These are phyloP conservation scores for Phytophthora multivora DNA, from an alignment of 352 stramenopile genomes.

Conservation along the genomic window DNA sequence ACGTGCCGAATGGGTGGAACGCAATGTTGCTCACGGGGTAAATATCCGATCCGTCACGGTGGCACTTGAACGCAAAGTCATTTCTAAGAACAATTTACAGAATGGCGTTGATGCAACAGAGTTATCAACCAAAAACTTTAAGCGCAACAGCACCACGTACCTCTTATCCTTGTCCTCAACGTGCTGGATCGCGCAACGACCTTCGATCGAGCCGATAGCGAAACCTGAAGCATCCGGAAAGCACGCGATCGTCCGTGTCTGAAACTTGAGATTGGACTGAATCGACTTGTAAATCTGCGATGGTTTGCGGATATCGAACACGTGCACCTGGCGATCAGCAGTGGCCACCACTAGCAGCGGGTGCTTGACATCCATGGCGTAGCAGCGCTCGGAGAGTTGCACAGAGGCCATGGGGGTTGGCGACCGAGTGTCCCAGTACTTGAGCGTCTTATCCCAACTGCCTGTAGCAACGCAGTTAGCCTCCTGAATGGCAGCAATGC, in stretches of 20 bases:
- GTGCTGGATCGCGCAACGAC: slow-evolving; percentile 91
- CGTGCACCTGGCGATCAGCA: slow-evolving; percentile 89
- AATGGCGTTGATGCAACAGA: slow-evolving; percentile 8
- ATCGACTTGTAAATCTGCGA: slow-evolving; percentile 90
- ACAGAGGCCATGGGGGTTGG: slow-evolving; percentile 89
- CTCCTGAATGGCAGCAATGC: slow-evolving; percentile 83
- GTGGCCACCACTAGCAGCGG: slow-evolving; percentile 95
- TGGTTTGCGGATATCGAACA: slow-evolving; percentile 87
- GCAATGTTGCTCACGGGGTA: slow-evolving; percentile 90
- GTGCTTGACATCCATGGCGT: slow-evolving; percentile 94
- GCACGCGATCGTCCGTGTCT: slow-evolving; percentile 87
- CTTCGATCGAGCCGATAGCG: slow-evolving; percentile 91
- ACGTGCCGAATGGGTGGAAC: slow-evolving; percentile 95
- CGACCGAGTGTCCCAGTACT: slow-evolving; percentile 96
- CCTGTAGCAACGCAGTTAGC: slow-evolving; percentile 92
- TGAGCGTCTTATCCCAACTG: slow-evolving; percentile 95
- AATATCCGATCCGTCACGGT: slow-evolving; percentile 88
- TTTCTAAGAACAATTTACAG: slow-evolving; percentile 37
- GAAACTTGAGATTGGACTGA: slow-evolving; percentile 86
- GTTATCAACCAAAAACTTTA: background rate
- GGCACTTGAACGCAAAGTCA: slow-evolving; percentile 94
- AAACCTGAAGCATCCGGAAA: slow-evolving; percentile 92
- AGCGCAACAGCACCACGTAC: slow-evolving; percentile 16
- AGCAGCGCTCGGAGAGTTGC: slow-evolving; percentile 93
- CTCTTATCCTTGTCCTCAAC: slow-evolving; percentile 83